These are phyloP conservation scores for Chaetoceros tenuissimus DNA, from an alignment of 108 stramenopile species.

Conservation along the genomic window DNA sequence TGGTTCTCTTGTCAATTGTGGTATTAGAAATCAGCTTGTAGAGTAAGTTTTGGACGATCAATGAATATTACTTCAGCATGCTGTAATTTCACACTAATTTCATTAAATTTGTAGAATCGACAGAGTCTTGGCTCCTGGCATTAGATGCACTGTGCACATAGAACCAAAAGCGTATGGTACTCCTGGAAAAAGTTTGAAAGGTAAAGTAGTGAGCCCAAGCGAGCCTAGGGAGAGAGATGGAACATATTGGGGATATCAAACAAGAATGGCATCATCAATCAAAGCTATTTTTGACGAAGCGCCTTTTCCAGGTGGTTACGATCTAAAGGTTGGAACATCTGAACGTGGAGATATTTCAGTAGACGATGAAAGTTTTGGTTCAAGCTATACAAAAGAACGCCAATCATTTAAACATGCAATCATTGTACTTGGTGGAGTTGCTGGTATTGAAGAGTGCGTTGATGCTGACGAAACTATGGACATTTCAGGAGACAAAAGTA, in stretches of 20 bases:
- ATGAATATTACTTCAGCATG: not conserved
- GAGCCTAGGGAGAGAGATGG: slow-evolving; percentile 84
- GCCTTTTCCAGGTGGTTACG: slow-evolving; percentile 85
- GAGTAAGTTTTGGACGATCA: slow-evolving; percentile 33
- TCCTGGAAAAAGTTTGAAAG: slow-evolving; percentile 37
- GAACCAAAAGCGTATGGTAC: slow-evolving; percentile 52
- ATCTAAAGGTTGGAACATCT: slow-evolving; percentile 91
- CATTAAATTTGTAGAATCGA: slow-evolving; percentile 44
- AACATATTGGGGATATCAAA: slow-evolving; percentile 94
- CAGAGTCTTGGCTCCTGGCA: slow-evolving; percentile 59
- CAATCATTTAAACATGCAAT: slow-evolving; percentile 70
- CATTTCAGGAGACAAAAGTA: slow-evolving; percentile 72
- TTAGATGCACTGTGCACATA: slow-evolving; percentile 85
- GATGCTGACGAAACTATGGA: slow-evolving; percentile 87
- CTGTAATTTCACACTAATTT: slow-evolving; percentile 4
- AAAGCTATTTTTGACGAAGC: slow-evolving; percentile 82
- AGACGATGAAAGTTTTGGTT: slow-evolving; percentile 68
- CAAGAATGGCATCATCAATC: slow-evolving; percentile 79
- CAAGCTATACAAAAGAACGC: slow-evolving; percentile 19
- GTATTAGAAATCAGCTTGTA: slow-evolving; percentile 64
- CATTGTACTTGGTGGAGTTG: slow-evolving; percentile 94
- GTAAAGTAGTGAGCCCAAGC: slow-evolving; percentile 72
- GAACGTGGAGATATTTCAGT: slow-evolving; percentile 81
- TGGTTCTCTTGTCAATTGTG: slow-evolving; percentile 74
- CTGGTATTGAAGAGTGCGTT: slow-evolving; percentile 94